A percentile compares a stretch with the other conserved stretches of the same genome.
These are phyloP conservation scores for Blastocystis sp. DNA, from an alignment of 352 stramenopile species.

Conservation along the genomic window DNA sequence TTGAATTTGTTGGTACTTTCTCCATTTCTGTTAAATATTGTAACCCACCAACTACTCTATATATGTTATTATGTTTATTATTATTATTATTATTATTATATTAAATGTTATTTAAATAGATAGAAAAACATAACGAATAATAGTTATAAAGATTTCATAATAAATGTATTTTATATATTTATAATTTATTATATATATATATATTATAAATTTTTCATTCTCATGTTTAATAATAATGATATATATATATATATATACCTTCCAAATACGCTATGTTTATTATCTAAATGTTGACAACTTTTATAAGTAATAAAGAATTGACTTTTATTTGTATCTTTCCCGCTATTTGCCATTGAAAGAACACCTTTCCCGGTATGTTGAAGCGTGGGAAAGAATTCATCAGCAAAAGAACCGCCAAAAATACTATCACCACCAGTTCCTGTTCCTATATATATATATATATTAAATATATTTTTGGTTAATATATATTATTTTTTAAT, in stretches of 20 bases:
- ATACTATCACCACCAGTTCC: slow-evolving; percentile 71
- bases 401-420: slow-evolving; percentile 72
- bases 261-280: slow-evolving; percentile 88
- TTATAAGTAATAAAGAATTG: slow-evolving; percentile 98
- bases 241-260: slow-evolving; percentile 2
- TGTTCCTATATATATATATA: slow-evolving; percentile 45
- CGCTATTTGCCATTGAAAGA: slow-evolving; percentile 85
- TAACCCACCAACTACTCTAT: slow-evolving; percentile 65
- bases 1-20: slow-evolving; percentile 50
- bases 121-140: too few relatives aligned
- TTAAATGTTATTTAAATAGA: too few relatives aligned
- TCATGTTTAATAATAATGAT: too few relatives aligned
- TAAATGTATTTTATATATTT: too few relatives aligned
- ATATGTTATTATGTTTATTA: too few relatives aligned
- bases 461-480: too few relatives aligned
- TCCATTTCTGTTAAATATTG: slow-evolving; percentile 60
- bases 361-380: slow-evolving; percentile 68
- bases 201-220: too few relatives aligned
- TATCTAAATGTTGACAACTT: slow-evolving; percentile 77
- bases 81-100: too few relatives aligned
- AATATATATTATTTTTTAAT: too few relatives aligned
- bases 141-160: too few relatives aligned
- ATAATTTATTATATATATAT: too few relatives aligned
- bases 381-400: slow-evolving; percentile 86
- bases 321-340: slow-evolving; percentile 74